A percentile compares a stretch with the other conserved stretches of the same genome.
Conservation (phyloP, 768 basidiomycete genomes). For the Leucosporidium creatinivorum region DNA sequence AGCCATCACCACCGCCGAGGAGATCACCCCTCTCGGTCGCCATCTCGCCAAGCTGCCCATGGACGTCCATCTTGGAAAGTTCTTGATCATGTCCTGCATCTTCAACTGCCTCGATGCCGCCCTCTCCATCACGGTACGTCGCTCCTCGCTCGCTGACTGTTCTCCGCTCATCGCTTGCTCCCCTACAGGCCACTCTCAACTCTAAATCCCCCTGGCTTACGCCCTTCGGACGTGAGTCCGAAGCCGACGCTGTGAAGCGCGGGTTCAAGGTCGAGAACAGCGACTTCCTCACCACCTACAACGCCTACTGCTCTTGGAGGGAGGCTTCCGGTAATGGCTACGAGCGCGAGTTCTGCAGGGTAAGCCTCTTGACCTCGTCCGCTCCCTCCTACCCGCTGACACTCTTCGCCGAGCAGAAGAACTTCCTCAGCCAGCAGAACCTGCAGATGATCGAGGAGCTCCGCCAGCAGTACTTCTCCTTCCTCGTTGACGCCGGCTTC, state of each 20-base stretch:
- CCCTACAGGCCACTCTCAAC: slow-evolving; percentile 60
- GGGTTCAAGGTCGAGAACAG: slow-evolving; percentile 78
- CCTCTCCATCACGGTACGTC: slow-evolving; percentile 67
- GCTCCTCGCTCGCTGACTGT: too few species aligned
- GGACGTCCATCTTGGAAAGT: slow-evolving; percentile 92
- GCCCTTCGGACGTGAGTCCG: slow-evolving; percentile 76
- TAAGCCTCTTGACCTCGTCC: slow-evolving; percentile 57
- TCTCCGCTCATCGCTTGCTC: not conserved
- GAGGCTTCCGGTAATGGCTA: slow-evolving; percentile 58
- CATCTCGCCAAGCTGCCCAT: slow-evolving; percentile 85
- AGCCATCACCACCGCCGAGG: slow-evolving; percentile 74
- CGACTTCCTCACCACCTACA: slow-evolving; percentile 88
- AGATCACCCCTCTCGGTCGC: slow-evolving; percentile 89
- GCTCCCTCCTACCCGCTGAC: too few species aligned
- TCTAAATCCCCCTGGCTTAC: slow-evolving; percentile 88
- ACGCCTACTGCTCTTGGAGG: slow-evolving; percentile 82
- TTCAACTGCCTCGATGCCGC: slow-evolving; percentile 91
- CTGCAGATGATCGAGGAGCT: slow-evolving; percentile 94
- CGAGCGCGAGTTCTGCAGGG: slow-evolving; percentile 67
- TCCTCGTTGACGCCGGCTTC: slow-evolving; percentile 81
- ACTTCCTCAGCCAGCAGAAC: slow-evolving; percentile 50
- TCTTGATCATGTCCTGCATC: slow-evolving; percentile 71
- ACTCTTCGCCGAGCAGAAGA: slow-evolving; percentile 9
- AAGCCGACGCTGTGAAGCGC: slow-evolving; percentile 74
- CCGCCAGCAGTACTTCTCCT: slow-evolving; percentile 80